Conservation (phyloP, 2,329 filamentous ascomycete genomes). For the Harringtonia lauricola region DNA sequence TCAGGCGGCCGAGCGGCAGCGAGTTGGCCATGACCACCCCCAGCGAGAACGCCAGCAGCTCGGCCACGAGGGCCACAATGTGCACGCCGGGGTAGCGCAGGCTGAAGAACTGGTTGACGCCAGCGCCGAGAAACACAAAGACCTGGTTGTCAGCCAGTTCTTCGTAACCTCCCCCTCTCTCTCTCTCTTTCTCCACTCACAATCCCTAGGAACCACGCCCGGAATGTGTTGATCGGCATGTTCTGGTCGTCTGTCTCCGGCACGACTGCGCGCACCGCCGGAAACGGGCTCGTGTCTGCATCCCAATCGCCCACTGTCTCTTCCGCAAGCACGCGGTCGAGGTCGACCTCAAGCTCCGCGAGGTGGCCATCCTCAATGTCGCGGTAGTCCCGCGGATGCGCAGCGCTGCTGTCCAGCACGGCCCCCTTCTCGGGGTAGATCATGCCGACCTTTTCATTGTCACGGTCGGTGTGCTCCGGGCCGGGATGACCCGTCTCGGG, state of each 20-base stretch:
- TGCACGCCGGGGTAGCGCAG: slow-evolving; percentile 32
- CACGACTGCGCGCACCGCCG: slow-evolving; percentile 20
- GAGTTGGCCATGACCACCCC: slow-evolving; percentile 26
- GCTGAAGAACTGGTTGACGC: slow-evolving; percentile 34
- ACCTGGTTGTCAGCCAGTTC: slow-evolving; percentile 16
- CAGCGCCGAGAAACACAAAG: slow-evolving; percentile 33
- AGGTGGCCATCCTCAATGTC: slow-evolving; percentile 16
- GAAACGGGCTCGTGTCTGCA: slow-evolving; percentile 16
- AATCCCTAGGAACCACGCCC: slow-evolving; percentile 31
- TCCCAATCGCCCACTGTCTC: slow-evolving; percentile 20
- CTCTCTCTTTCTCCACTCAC: slow-evolving; percentile 12
- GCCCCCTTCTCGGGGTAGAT: too few relatives aligned
- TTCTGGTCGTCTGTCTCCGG: slow-evolving; percentile 20
- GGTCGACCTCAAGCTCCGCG: slow-evolving; percentile 20
- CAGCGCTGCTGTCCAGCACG: too few relatives aligned
- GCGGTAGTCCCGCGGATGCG: too few relatives aligned
- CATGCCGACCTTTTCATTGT: too few relatives aligned
- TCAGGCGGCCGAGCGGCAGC: slow-evolving; percentile 26
- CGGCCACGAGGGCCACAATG: slow-evolving; percentile 32
- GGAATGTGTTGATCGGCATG: slow-evolving; percentile 32
- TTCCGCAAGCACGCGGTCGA: slow-evolving; percentile 15
- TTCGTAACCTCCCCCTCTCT: slow-evolving; percentile 4
- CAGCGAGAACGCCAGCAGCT: slow-evolving; percentile 30
- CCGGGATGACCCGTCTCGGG: too few relatives aligned
- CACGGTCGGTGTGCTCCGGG: too few relatives aligned